Conservation (phyloP, 2,329 filamentous ascomycete species). For the Colletotrichum tanaceti region DNA sequence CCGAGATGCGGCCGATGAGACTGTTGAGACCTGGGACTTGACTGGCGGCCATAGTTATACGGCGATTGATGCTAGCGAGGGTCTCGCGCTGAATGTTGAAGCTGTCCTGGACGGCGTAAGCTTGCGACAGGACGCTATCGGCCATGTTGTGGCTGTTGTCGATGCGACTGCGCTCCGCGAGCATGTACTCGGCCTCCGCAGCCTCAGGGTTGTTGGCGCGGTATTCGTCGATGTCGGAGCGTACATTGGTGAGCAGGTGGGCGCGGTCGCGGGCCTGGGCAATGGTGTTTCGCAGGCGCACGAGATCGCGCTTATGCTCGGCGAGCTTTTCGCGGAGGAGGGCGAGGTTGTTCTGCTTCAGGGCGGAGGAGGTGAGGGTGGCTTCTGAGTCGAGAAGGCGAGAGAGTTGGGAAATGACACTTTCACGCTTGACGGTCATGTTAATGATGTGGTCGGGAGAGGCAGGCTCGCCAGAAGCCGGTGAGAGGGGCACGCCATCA, state of each 20-base stretch:
- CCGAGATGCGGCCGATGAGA: slow-evolving; percentile 90
- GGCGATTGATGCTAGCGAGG: slow-evolving; percentile 85
- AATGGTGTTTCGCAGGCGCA: slow-evolving; percentile 78
- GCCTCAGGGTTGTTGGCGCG: slow-evolving; percentile 82
- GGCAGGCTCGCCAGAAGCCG: background rate
- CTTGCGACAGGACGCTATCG: slow-evolving; percentile 91
- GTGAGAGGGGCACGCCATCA: background rate
- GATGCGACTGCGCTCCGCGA: slow-evolving; percentile 85
- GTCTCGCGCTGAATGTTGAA: slow-evolving; percentile 90
- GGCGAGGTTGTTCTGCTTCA: slow-evolving; percentile 96
- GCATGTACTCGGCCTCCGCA: slow-evolving; percentile 96
- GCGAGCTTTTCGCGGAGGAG: slow-evolving; percentile 90
- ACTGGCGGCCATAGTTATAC: slow-evolving; percentile 89
- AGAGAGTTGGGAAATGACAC: slow-evolving; percentile 81
- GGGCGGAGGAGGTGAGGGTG: slow-evolving; percentile 83
- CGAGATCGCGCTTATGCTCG: slow-evolving; percentile 86
- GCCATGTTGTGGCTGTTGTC: slow-evolving; percentile 91
- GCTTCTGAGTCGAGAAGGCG: slow-evolving; percentile 95
- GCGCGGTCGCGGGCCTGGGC: slow-evolving; percentile 84
- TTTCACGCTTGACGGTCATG: slow-evolving; percentile 76
- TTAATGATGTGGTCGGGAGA: background rate
- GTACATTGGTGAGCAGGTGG: slow-evolving; percentile 90
- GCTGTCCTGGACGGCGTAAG: slow-evolving; percentile 94
- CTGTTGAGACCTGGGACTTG: slow-evolving; percentile 94
- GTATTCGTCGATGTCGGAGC: slow-evolving; percentile 91